A percentile compares a stretch with the other conserved stretches of the same genome.
These are phyloP conservation scores for Phoma sp. DNA, from an alignment of 2,329 filamentous ascomycete genomes.

Conservation along the genomic window DNA sequence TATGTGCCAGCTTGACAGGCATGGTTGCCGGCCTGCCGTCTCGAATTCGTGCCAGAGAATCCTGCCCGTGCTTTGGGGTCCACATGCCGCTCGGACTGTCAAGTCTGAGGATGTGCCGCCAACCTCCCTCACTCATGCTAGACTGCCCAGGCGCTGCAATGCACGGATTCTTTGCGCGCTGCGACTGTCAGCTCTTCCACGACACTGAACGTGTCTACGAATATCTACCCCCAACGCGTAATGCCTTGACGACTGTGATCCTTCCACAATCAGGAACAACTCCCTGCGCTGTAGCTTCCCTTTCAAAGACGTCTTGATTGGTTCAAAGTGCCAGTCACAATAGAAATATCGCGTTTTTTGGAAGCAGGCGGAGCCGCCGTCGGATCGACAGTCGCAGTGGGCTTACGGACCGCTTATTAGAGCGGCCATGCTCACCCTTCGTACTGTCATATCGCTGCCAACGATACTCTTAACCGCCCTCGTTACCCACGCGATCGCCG, in stretches of 20 bases:
- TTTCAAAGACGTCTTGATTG: neutral
- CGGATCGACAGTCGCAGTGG: neutral
- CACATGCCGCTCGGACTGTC: slow-evolving; percentile 11
- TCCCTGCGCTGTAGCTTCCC: slow-evolving; percentile 2
- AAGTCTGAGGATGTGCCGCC: slow-evolving; percentile 5
- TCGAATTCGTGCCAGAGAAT: slow-evolving; percentile 8
- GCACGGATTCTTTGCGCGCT: neutral
- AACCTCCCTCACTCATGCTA: slow-evolving; percentile 10
- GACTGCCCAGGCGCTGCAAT: slow-evolving; percentile 7
- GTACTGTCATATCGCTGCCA: slow-evolving; percentile 28
- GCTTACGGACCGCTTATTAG: slow-evolving; percentile 1
- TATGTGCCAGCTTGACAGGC: neutral
- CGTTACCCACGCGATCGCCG: slow-evolving; percentile 31
- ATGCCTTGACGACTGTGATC: neutral
- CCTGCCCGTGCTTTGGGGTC: slow-evolving; percentile 6
- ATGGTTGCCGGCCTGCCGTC: slow-evolving; percentile 3
- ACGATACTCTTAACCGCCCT: slow-evolving; percentile 28
- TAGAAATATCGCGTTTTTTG: too few species aligned
- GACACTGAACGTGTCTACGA: slow-evolving; percentile 1
- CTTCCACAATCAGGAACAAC: neutral
- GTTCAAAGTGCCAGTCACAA: neutral
- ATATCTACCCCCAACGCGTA: neutral
- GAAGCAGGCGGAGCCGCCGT: neutral
- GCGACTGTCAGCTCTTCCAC: slow-evolving; percentile 1
- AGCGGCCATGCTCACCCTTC: slow-evolving; percentile 31